These are phyloP conservation scores for Jamesozyma jinghongensis DNA, from an alignment of 805 yeast species.

Conservation along the genomic window DNA sequence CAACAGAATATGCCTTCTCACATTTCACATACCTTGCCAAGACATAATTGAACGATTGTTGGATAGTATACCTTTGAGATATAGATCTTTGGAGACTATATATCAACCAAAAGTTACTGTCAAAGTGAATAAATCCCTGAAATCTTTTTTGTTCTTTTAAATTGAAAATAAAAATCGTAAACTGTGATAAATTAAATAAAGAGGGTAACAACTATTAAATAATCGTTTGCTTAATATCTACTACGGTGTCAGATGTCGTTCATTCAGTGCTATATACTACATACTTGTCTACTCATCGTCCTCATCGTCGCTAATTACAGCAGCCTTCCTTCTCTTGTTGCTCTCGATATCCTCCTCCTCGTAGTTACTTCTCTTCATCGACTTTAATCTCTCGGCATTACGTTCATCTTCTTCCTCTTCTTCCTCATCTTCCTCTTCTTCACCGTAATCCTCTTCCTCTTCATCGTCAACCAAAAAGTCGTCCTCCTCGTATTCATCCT, in stretches of 20 bases:
- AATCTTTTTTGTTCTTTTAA: no score
- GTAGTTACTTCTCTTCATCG: constrained; percentile 48
- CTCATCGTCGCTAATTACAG: constrained; percentile 27
- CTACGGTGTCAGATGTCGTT: no score
- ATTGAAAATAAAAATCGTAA: no score
- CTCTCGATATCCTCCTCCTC: constrained; percentile 35
- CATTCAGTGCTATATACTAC: constrained; percentile 22
- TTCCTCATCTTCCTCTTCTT: constrained; percentile 24
- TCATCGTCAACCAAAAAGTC: constrained; percentile 31
- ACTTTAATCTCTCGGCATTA: constrained; percentile 51
- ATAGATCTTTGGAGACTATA: no score
- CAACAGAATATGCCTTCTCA: no score
- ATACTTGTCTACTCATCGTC: constrained; percentile 29
- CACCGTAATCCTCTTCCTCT: constrained; percentile 23
- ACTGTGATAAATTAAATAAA: no score
- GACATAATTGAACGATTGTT: constrained; percentile 27
- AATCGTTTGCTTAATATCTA: not conserved
- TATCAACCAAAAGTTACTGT: no score
- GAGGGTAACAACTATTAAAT: not conserved
- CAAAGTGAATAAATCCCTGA: no score
- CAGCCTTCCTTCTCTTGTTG: constrained; percentile 24
- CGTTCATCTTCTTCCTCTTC: constrained; percentile 33
- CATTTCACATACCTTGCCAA: constrained; percentile 37
- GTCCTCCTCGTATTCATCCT: constrained; percentile 29
- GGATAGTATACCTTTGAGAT: not conserved